Evolutionary conservation across 805 yeast species (phyloP), one percentile per base, ranked within the genome.

Genomic region (Teunomyces gatunensis): DNA sequence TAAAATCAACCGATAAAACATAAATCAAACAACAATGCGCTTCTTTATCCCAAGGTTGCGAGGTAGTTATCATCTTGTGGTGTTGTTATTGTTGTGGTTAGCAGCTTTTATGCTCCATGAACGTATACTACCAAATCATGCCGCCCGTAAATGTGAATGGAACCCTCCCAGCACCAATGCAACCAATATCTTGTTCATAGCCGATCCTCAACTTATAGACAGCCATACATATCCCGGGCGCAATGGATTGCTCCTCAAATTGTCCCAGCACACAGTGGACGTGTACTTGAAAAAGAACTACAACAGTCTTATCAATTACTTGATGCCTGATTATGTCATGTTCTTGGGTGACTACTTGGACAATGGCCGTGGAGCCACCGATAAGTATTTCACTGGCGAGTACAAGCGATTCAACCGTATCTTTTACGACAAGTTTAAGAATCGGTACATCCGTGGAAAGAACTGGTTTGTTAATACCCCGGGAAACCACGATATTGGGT

Each of bases 131-230:
- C 74, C 77, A 2, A 39, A 47, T 17, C 46, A 41, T 15, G 42
- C 56, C 1, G 73, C 72, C 4, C 45, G 50, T 20, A 46, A 48
- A 11, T 72, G 77, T 47, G 45, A 45, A 13, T 72, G 77, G 77
- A 59, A 64, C n/a, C 12, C 37, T 4, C 17, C 46, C 30, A 28
- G 35, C n/a, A 18, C 23, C 6, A 39, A n/a, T 9, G 34, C 46
- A 17, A 64, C 68, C 33, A 63, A 62, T 36, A 62, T 73, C 29
- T 50, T 73, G 39, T 53, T 73, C 7, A 64, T 73, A 17, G 75
- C 78, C 3, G 77, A 73, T 46, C 77, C 78, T 5, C 77, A 73
- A 49, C 62, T 73, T 34, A 72, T 73, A 29, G 78, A 73, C 52
- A 60, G 59, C 49, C 77, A 73, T 53, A 73, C 77, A 4, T 73